phyloP scores from a whole-genome alignment of 2,329 filamentous ascomycete genomes.

The Didymella arachidicola region DNA sequence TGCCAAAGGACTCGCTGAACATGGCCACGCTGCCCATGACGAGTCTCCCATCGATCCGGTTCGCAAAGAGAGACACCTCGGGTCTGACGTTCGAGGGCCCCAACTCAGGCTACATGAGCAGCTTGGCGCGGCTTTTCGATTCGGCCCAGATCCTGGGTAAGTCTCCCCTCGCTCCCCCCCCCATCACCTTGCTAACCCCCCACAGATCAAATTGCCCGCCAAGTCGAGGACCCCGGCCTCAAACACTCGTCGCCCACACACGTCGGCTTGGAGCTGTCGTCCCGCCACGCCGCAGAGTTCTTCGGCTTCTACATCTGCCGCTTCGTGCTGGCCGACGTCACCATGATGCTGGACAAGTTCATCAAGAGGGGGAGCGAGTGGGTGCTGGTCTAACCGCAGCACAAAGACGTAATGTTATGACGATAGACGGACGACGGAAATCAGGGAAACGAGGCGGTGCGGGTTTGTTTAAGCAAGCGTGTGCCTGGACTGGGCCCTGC shows the following conservation, averaged over 20 bases:
- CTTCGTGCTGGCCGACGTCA: conserved; percentile 88
- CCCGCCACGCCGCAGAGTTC: conserved; percentile 93
- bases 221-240: conserved; percentile 93
- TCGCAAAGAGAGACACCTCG: conserved; percentile 74
- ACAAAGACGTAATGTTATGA: neutral
- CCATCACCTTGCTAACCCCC: neutral
- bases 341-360: conserved; percentile 90
- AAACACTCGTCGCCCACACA: conserved; percentile 92
- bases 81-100: conserved; percentile 79
- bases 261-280: conserved; percentile 91
- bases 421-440: neutral
- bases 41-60: conserved; percentile 76
- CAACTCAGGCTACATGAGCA: conserved; percentile 88
- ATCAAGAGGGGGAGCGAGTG: conserved; percentile 97
- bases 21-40: conserved; percentile 66
- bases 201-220: conserved; percentile 90
- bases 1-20: conserved; percentile 66
- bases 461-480: neutral
- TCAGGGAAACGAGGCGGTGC: neutral
- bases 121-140: conserved; percentile 89
- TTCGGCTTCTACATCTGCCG: conserved; percentile 97
- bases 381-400: conserved; percentile 66
- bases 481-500: neutral
- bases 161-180: conserved; percentile 42
- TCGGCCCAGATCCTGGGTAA: conserved; percentile 90